phyloP scores from a whole-genome alignment of 1,284 basidiomycete genomes.

The Naganishia sp. region DNA sequence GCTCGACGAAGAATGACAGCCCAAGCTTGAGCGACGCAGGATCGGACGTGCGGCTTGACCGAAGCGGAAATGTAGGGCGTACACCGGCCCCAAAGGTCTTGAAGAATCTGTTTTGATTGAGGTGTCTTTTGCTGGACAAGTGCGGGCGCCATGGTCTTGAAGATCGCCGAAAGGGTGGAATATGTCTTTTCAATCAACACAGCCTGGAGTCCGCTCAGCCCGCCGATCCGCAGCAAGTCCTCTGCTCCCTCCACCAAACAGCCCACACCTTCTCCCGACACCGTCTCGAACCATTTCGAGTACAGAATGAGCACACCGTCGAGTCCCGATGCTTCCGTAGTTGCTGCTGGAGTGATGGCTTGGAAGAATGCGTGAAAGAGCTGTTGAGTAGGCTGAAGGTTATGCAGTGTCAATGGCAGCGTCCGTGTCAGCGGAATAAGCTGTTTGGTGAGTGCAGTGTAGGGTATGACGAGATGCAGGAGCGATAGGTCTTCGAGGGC shows the following conservation, averaged over 20 bases:
- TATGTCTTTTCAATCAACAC: slow-evolving; percentile 50
- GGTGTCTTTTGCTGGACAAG: slow-evolving; percentile 35
- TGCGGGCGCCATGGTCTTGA: slow-evolving; percentile 44
- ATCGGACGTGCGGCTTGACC: slow-evolving; percentile 50
- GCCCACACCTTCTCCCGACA: slow-evolving; percentile 43
- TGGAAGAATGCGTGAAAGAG: slow-evolving; percentile 59
- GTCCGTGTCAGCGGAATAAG: slow-evolving; percentile 67
- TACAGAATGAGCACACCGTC: slow-evolving; percentile 47
- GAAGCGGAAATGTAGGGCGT: slow-evolving; percentile 42
- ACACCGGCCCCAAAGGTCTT: slow-evolving; percentile 43
- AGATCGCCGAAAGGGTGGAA: slow-evolving; percentile 49
- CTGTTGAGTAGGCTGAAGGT: slow-evolving; percentile 65
- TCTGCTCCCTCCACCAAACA: slow-evolving; percentile 40
- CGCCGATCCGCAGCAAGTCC: slow-evolving; percentile 45
- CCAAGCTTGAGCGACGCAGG: slow-evolving; percentile 53
- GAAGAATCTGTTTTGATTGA: slow-evolving; percentile 24
- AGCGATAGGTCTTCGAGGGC: slow-evolving; percentile 52
- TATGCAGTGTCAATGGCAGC: slow-evolving; percentile 76
- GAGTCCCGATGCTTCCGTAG: slow-evolving; percentile 48
- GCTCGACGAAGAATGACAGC: slow-evolving; percentile 49
- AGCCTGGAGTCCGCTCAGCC: slow-evolving; percentile 43
- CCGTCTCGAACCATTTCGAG: slow-evolving; percentile 56
- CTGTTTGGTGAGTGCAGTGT: slow-evolving; percentile 68
- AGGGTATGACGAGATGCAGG: slow-evolving; percentile 74
- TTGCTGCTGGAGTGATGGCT: slow-evolving; percentile 44